Conservation (phyloP, 805 yeast species). For the Candida pini region DNA sequence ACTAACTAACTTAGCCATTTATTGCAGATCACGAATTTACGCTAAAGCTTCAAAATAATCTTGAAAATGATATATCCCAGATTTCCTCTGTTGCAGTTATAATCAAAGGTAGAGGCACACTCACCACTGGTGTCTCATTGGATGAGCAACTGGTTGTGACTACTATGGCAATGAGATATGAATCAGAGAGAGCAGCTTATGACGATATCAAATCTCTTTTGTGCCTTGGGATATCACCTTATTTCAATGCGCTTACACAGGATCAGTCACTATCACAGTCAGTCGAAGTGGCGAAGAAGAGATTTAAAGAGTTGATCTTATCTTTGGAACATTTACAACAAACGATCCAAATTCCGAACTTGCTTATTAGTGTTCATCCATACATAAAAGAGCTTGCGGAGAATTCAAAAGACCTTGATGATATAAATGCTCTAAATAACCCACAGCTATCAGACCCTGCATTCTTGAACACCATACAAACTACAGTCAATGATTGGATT, state of each 20-base stretch:
- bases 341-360: conserved; percentile 62
- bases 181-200: conserved; percentile 8
- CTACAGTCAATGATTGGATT: conserved; percentile 70
- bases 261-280: conserved; percentile 24
- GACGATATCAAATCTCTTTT: conserved; percentile 57
- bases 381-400: conserved; percentile 36
- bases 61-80: not conserved
- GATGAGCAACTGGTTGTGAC: conserved; percentile 6
- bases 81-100: conserved; percentile 2
- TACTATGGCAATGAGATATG: conserved; percentile 5
- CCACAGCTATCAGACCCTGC: conserved; percentile 41
- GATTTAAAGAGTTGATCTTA: conserved; percentile 60
- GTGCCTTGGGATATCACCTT: conserved; percentile 60
- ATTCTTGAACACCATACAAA: conserved; percentile 65
- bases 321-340: conserved; percentile 66
- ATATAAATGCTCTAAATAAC: conserved; percentile 14
- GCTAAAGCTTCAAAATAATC: not conserved
- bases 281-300: conserved; percentile 48
- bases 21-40: too few relatives aligned
- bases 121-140: conserved; percentile 2
- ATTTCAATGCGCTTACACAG: conserved; percentile 48
- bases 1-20: too few relatives aligned
- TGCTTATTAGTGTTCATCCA: conserved; percentile 48
- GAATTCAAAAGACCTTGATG: conserved; percentile 6
- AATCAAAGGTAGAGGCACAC: conserved; percentile 11